Evolutionary conservation across 495 filamentous ascomycete species (phyloP).

Genomic region (Penicillium verhagenii): DNA sequence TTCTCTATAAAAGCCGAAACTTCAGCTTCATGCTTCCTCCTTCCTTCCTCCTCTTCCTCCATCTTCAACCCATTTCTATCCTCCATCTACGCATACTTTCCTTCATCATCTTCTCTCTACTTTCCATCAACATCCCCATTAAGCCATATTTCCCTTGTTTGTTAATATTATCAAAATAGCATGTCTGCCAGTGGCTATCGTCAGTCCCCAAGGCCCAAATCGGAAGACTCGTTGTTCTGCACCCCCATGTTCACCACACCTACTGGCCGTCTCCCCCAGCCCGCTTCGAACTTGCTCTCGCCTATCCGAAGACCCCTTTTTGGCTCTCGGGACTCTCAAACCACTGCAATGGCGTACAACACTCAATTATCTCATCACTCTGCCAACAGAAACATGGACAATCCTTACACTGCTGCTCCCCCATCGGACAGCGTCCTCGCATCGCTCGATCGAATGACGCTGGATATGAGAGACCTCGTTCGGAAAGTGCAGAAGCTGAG

Average conservation of each 20-base stretch:
- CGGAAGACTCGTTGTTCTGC: not conserved
- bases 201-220: not conserved
- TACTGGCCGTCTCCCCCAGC: not conserved
- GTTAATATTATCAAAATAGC: not conserved
- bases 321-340: no score
- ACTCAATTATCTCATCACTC: no score
- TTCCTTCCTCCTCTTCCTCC: not conserved
- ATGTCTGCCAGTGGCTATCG: not conserved
- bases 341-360: no score
- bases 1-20: not conserved
- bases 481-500: constrained; percentile 47
- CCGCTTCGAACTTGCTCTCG: not conserved
- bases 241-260: no score
- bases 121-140: not conserved
- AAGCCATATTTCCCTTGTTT: not conserved
- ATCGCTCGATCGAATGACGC: constrained; percentile 30
- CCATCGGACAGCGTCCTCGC: not conserved
- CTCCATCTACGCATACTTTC: not conserved
- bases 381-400: no score
- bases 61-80: not conserved
- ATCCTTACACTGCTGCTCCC: not conserved
- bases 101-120: not conserved
- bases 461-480: constrained; percentile 43
- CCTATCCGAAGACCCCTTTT: no score
- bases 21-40: not conserved